Percentiles rank a stretch among this genome's conserved stretches.
These are phyloP conservation scores for Podila clonocystis DNA, from an alignment of 192 early-diverging fungal species.

Conservation along the genomic window DNA sequence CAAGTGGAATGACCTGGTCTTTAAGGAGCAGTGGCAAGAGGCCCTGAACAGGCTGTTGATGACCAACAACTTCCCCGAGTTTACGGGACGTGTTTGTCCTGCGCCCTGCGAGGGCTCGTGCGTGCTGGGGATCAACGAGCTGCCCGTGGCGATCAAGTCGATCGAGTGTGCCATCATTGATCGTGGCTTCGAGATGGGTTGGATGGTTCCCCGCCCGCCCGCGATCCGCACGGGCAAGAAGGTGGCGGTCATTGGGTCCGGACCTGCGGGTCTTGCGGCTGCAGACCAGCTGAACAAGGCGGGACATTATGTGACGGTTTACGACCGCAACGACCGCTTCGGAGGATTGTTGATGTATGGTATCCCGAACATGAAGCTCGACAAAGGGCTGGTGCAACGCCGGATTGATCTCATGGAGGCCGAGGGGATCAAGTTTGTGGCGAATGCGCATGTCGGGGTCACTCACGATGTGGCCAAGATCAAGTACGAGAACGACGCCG, in stretches of 20 bases:
- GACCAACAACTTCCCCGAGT: constrained; percentile 99
- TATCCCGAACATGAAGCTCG: constrained; percentile 99
- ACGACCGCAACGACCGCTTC: constrained; percentile 95
- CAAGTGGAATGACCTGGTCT: constrained; percentile 99
- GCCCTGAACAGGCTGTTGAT: constrained; percentile 92
- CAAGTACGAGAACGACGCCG: constrained; percentile 75
- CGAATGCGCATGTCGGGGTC: constrained; percentile 90
- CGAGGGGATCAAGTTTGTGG: constrained; percentile 92
- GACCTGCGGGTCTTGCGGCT: constrained; percentile 93
- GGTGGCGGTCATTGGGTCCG: constrained; percentile 94
- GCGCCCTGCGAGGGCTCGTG: constrained; percentile 98
- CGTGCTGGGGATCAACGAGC: constrained; percentile 93
- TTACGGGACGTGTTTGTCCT: constrained; percentile 98
- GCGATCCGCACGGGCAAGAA: constrained; percentile 79
- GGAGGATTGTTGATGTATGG: constrained; percentile 99
- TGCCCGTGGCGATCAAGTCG: constrained; percentile 95
- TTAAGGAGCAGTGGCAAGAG: constrained; percentile 95
- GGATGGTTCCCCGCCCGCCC: constrained; percentile 94
- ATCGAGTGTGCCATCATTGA: constrained; percentile 99
- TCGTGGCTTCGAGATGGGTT: constrained; percentile 95
- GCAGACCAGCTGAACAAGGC: constrained; percentile 99
- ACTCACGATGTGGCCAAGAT: constrained; percentile 78
- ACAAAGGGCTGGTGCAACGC: constrained; percentile 94
- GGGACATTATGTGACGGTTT: constrained; percentile 95
- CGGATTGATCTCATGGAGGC: constrained; percentile 92